Conservation (phyloP, 2,329 filamentous ascomycete genomes). For the Hysterium pulicare region DNA sequence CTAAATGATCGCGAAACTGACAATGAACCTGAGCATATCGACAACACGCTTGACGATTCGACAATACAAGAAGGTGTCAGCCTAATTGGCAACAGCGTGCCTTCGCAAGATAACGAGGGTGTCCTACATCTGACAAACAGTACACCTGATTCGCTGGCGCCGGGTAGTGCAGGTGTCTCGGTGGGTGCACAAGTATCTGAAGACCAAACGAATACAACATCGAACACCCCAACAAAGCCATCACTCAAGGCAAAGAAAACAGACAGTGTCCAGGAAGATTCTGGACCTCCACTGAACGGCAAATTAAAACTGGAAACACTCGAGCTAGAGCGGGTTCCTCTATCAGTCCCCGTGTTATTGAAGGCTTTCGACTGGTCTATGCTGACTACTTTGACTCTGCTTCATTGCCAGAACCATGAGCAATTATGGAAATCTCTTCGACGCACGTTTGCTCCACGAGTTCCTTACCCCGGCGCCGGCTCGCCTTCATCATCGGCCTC, state of each 20-base stretch:
- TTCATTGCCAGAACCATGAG: constrained; percentile 71
- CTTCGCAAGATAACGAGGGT: constrained; percentile 12
- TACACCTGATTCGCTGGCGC: too few species aligned
- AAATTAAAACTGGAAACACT: constrained; percentile 67
- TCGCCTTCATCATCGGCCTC: constrained; percentile 27
- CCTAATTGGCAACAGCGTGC: constrained; percentile 14
- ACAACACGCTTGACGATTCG: constrained; percentile 21
- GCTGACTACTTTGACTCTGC: constrained; percentile 68
- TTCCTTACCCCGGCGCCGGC: constrained; percentile 21
- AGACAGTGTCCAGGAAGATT: neutral
- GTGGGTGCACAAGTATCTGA: neutral
- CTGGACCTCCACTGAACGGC: constrained; percentile 46
- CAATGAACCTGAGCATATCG: constrained; percentile 22
- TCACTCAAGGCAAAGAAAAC: neutral
- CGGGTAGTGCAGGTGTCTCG: neutral
- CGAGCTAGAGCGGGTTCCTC: constrained; percentile 69
- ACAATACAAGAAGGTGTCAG: constrained; percentile 24
- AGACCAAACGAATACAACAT: neutral
- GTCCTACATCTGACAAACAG: constrained; percentile 6
- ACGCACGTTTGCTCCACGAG: constrained; percentile 46
- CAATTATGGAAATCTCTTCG: constrained; percentile 71
- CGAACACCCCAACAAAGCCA: neutral
- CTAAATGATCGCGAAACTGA: constrained; percentile 3
- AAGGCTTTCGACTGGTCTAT: constrained; percentile 72
- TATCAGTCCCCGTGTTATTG: constrained; percentile 69